Base-by-base conservation (phyloP, 2,329 filamentous ascomycete species). In the Madurella mycetomatis region DNA sequence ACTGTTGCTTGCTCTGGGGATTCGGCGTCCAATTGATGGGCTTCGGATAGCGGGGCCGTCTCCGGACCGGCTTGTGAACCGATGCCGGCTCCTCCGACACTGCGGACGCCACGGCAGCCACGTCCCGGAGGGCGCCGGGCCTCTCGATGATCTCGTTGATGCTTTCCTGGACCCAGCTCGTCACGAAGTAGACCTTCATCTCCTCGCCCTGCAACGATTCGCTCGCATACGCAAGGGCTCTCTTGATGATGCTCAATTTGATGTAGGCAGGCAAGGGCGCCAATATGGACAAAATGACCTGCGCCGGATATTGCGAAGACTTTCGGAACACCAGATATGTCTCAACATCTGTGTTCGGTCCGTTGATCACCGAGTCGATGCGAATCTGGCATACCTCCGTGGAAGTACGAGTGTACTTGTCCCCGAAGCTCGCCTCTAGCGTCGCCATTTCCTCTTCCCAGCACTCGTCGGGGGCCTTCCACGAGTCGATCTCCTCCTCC, bases 131-230 rank as follows among this genome's bases (percentile, higher is more conserved):
- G 59, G 82, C 87, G 1, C 92, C 94, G 0, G 94, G 94, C 54
- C 87, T 83, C 57, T 92, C 85, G 51, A 96, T 86, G 53, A 97
- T 89, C n/a, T 73, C 73, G 54, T 90, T 86, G 58, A 95, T 84
- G 61, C 91, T 86, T 59, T 88, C 83, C 67, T 97, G 92, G 4
- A 97, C 73, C 92, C 92, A 97, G 71, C 96, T 92, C 49, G 92
- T 81, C 12, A 95, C 79, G 60, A 89, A 89, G 70, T 92, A 97
- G 12, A 96, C 82, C 67, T 83, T 84, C 87, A 95, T 96, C 40
- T 90, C 88, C 66, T 95, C 90, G 19, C 90, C 92, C 13, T 86
- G 73, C 31, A 95, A 78, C 30, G 84, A 83, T 47, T 85, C 79
- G 47, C 83, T 75, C 2, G 91, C 85, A 66, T 92, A 84, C 4